Evolutionary conservation across 1,284 basidiomycete genomes (phyloP), one percentile per base, ranked within the genome.

Genomic region (Jaminaea rosea): DNA sequence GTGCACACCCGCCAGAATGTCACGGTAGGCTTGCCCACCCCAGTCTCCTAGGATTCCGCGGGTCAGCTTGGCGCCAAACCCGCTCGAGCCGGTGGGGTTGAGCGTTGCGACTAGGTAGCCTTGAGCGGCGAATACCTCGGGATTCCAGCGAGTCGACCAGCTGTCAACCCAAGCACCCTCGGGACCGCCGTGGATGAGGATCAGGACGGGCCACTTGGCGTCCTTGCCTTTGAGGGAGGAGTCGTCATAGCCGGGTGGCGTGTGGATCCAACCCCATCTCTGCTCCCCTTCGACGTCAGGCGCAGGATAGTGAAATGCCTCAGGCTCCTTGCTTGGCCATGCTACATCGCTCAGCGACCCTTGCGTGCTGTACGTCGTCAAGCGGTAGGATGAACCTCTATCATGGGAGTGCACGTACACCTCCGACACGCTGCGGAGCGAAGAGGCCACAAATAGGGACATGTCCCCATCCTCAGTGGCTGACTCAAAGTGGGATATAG

Each of bases 101-200:
- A 68, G 50, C 23, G 63, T 61, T 17, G 56, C 47, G 39, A 65
- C 58, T 8, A 67, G 36, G 52, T 59, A 65, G 19, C 65, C 67
- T 13, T 56, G 51, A 10, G 60, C 59, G 4, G 67, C 63, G 23
- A 66, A 65, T 15, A 56, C 59, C 4, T 44, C 49, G 1, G 65
- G 62, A 45, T 68, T 67, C 67, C 65, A 68, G 17, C 65, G 63
- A 24, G 47, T 52, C 28, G 52, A 57, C 67, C 67, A 69, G 34
- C 48, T 45, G 44, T 66, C 58, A 19, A 37, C 50, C 61, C 63
- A 68, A n/a, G 58, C 56, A 21, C 62, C 60, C 34, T 68, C 64
- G 19, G 67, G 67, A 1, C 67, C 67, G 6, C 67, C 67, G 49
- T 69, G 67, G 19, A 67, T 60, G 13, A 66, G 44, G 17, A 63